Conservation (phyloP, 345 rosid genomes). For the Sisymbrium altissimum region DNA sequence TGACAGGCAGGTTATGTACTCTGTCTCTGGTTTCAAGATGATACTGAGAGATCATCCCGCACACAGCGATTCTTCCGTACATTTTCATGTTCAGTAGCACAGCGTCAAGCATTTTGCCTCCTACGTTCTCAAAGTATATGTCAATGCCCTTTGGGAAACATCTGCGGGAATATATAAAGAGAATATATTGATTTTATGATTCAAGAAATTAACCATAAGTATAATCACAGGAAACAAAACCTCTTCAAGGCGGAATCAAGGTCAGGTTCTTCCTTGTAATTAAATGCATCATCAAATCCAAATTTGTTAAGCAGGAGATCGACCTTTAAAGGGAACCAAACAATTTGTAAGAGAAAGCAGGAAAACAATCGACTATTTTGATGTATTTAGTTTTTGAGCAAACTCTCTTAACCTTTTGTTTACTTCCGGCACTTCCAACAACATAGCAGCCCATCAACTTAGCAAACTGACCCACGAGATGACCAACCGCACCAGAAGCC, state of each 20-base stretch:
- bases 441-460: slow-evolving; percentile 54
- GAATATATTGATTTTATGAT: not conserved
- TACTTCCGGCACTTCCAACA: slow-evolving; percentile 24
- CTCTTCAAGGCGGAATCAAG: slow-evolving; percentile 42
- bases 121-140: slow-evolving; percentile 53
- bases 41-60: slow-evolving; percentile 52
- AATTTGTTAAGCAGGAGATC: slow-evolving; percentile 44
- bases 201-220: not conserved
- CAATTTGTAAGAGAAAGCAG: not conserved
- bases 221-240: not conserved
- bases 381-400: not conserved
- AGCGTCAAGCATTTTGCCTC: slow-evolving; percentile 50
- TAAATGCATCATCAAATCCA: slow-evolving; percentile 59
- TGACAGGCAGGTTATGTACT: slow-evolving; percentile 19
- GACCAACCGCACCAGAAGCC: slow-evolving; percentile 57
- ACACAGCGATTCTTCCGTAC: slow-evolving; percentile 39
- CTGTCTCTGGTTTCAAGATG: slow-evolving; percentile 30
- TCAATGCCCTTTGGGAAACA: slow-evolving; percentile 16
- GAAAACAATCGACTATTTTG: not conserved
- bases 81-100: slow-evolving; percentile 42
- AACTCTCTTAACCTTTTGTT: not conserved
- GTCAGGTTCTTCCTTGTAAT: slow-evolving; percentile 50
- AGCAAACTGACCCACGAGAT: slow-evolving; percentile 61
- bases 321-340: slow-evolving; percentile 19
- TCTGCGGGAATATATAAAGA: not conserved